These are phyloP conservation scores for Begonia fuchsioides DNA, from an alignment of 306 rosid species.

Conservation along the genomic window DNA sequence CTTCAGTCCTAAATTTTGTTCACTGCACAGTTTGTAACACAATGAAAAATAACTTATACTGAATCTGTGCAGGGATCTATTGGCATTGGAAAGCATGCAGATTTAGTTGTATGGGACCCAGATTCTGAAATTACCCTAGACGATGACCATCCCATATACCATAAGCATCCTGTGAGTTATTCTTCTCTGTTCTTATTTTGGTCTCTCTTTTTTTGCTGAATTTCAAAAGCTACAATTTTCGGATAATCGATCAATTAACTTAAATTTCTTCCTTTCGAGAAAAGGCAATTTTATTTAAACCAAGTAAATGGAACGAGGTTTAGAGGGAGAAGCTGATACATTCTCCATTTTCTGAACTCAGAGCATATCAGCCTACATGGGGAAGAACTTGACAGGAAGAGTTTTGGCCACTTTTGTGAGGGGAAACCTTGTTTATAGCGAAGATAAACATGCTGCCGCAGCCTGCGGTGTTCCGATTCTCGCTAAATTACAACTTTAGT, in stretches of 20 bases:
- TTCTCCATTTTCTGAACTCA: conserved; percentile 5
- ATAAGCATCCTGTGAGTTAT: conserved; percentile 55
- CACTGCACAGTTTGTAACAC: no score
- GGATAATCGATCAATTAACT: no score
- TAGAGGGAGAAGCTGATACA: background rate
- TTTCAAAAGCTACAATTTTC: background rate
- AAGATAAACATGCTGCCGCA: conserved; percentile 59
- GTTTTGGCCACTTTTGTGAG: conserved; percentile 74
- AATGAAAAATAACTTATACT: background rate
- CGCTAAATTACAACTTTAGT: conserved; percentile 22
- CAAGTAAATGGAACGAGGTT: background rate
- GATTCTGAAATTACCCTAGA: conserved; percentile 54
- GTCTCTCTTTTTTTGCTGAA: background rate
- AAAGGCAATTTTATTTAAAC: no score
- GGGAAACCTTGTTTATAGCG: conserved; percentile 72
- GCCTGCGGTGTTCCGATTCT: conserved; percentile 70
- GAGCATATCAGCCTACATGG: conserved; percentile 86
- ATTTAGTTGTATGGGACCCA: conserved; percentile 88
- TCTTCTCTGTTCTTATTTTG: background rate
- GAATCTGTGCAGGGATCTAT: conserved; percentile 50
- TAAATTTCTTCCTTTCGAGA: no score
- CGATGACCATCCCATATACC: conserved; percentile 34
- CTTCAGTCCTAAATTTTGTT: background rate
- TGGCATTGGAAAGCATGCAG: conserved; percentile 68
- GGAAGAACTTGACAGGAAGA: conserved; percentile 55